Percentiles rank a stretch among this genome's conserved stretches.
Evolutionary conservation across 768 basidiomycete genomes (phyloP).

Genomic region (Rhodotorula paludigena): DNA sequence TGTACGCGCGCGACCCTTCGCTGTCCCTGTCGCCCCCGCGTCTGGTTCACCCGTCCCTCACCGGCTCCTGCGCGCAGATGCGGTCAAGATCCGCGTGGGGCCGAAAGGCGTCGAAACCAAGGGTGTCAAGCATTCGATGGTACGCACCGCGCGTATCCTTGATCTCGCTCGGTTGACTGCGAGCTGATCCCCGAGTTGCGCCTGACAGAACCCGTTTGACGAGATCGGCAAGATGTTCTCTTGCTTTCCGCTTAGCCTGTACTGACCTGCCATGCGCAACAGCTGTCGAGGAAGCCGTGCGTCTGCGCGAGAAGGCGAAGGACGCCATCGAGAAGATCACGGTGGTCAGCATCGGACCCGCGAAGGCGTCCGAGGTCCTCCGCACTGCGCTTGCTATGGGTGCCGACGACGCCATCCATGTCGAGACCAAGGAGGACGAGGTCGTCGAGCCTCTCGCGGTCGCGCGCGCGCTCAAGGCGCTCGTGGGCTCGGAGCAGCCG

Average conservation of each 20-base stretch:
- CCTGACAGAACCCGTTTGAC: slow-evolving; percentile 85
- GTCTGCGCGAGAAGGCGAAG: slow-evolving; percentile 79
- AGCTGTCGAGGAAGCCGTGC: slow-evolving; percentile 97
- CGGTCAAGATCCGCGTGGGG: slow-evolving; percentile 87
- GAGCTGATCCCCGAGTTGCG: not conserved
- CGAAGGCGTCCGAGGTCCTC: slow-evolving; percentile 81
- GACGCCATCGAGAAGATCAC: slow-evolving; percentile 76
- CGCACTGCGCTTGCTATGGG: slow-evolving; percentile 98
- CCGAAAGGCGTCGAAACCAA: slow-evolving; percentile 91
- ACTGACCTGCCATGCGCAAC: not conserved
- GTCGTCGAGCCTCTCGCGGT: slow-evolving; percentile 85
- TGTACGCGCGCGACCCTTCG: slow-evolving; percentile 63
- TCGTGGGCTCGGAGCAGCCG: slow-evolving; percentile 60
- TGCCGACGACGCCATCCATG: slow-evolving; percentile 84
- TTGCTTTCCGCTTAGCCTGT: not conserved
- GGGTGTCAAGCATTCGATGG: slow-evolving; percentile 95
- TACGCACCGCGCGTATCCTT: slow-evolving; percentile 46
- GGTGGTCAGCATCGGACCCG: slow-evolving; percentile 86
- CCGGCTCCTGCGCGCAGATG: slow-evolving; percentile 6
- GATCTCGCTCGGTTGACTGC: not conserved
- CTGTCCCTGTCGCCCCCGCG: not conserved
- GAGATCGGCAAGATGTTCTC: slow-evolving; percentile 72
- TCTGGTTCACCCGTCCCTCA: not conserved
- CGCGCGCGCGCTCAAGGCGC: slow-evolving; percentile 72
- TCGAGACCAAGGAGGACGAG: slow-evolving; percentile 62